Conservation (phyloP, 768 basidiomycete genomes). For the Gymnopilus dilepis region DNA sequence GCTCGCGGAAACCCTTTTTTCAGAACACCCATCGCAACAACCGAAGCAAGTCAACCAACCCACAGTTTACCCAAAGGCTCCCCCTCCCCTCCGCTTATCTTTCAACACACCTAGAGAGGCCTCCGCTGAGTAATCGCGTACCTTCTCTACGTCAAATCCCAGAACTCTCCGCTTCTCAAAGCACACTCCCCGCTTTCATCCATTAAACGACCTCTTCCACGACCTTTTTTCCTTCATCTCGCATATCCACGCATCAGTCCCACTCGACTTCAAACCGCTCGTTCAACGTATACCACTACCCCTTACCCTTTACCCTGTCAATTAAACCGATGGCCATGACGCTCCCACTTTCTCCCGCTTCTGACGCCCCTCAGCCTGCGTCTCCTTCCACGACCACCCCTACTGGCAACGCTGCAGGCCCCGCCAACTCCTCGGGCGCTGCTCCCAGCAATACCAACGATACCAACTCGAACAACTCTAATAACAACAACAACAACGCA, state of each 20-base stretch:
- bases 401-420: conserved; percentile 13
- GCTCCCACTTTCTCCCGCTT: conserved; percentile 37
- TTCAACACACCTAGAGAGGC: conserved; percentile 30
- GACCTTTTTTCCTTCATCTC: background rate
- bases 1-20: conserved; percentile 55
- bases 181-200: conserved; percentile 12
- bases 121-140: conserved; percentile 55
- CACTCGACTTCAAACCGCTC: conserved; percentile 10
- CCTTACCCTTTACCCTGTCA: background rate
- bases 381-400: conserved; percentile 44
- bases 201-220: conserved; percentile 14
- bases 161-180: background rate
- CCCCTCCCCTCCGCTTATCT: conserved; percentile 8
- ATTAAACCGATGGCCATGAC: conserved; percentile 42
- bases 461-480: conserved; percentile 16
- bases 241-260: background rate
- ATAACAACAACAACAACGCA: conserved; percentile 21
- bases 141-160: conserved; percentile 17
- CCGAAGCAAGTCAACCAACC: conserved; percentile 16
- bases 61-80: conserved; percentile 4
- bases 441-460: conserved; percentile 19
- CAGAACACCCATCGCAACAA: background rate
- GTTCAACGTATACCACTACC: conserved; percentile 16
- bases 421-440: conserved; percentile 23
- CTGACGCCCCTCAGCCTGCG: conserved; percentile 46